Evolutionary conservation across 345 rosid genomes (phyloP).

Genomic region (Chamaenerion angustifolium): DNA sequence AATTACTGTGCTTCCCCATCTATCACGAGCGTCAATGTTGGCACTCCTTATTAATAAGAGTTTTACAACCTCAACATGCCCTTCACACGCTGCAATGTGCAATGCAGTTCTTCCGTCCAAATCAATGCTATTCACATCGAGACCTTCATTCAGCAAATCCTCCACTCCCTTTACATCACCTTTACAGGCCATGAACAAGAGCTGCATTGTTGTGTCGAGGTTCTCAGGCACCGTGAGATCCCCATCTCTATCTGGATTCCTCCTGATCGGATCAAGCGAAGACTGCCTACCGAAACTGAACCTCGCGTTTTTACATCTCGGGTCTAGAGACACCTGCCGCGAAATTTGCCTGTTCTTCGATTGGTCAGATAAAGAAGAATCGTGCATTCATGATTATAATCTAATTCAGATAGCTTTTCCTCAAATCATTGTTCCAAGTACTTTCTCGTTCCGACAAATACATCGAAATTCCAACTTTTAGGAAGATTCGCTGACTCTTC

Average conservation of each 20-base stretch:
- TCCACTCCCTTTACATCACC: slow-evolving; percentile 65
- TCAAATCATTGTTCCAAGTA: too few relatives aligned
- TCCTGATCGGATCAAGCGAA: slow-evolving; percentile 64
- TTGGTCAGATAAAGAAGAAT: too few relatives aligned
- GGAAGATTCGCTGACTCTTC: too few relatives aligned
- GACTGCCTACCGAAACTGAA: slow-evolving; percentile 86
- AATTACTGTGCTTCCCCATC: slow-evolving; percentile 95
- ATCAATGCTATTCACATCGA: slow-evolving; percentile 83
- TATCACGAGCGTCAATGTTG: slow-evolving; percentile 91
- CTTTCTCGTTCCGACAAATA: too few relatives aligned
- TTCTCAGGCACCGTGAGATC: slow-evolving; percentile 71
- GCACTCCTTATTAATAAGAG: slow-evolving; percentile 52
- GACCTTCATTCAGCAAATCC: slow-evolving; percentile 58
- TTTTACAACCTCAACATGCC: slow-evolving; percentile 62
- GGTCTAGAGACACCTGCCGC: slow-evolving; percentile 62
- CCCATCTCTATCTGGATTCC: slow-evolving; percentile 38
- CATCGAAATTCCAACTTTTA: too few relatives aligned
- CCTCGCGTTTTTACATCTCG: slow-evolving; percentile 49
- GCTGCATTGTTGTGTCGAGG: slow-evolving; percentile 84
- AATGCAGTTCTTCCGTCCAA: slow-evolving; percentile 90
- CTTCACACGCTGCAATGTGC: slow-evolving; percentile 93
- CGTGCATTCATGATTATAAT: too few relatives aligned
- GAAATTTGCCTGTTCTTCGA: slow-evolving; percentile 26
- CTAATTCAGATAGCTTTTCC: too few relatives aligned
- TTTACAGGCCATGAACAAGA: slow-evolving; percentile 70